Conservation (phyloP, 2,329 filamentous ascomycete genomes). For the Fusarium metavorans region DNA sequence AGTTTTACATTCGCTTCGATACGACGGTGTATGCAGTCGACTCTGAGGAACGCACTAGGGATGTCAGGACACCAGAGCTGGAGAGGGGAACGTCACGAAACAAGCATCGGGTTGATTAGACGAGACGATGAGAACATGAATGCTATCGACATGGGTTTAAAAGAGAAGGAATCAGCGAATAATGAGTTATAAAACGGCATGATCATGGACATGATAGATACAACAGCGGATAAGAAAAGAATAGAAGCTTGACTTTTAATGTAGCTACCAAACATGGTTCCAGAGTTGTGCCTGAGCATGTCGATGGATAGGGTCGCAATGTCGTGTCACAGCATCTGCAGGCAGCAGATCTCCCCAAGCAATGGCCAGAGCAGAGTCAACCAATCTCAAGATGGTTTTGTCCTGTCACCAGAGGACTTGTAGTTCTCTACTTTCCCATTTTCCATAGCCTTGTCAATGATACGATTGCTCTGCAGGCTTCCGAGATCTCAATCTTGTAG, state of each 20-base stretch:
- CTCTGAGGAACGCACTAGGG: constrained; percentile 14
- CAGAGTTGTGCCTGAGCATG: not conserved
- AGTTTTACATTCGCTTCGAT: constrained; percentile 84
- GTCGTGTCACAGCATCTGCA: not conserved
- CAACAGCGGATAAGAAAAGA: constrained; percentile 5
- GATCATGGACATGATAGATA: constrained; percentile 20
- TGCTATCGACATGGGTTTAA: constrained; percentile 1
- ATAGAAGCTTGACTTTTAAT: constrained; percentile 7
- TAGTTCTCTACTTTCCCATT: not conserved
- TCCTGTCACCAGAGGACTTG: not conserved
- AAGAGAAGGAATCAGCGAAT: not conserved
- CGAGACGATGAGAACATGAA: not conserved
- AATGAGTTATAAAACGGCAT: constrained; percentile 1
- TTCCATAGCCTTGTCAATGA: too few relatives aligned
- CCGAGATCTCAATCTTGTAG: not conserved
- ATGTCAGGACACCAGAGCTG: constrained; percentile 38
- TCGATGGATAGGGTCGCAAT: not conserved
- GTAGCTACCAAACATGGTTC: too few relatives aligned
- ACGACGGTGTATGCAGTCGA: constrained; percentile 75
- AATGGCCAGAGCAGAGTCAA: not conserved
- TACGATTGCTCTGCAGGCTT: not conserved
- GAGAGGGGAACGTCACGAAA: constrained; percentile 41
- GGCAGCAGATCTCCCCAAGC: not conserved
- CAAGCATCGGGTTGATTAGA: constrained; percentile 42
- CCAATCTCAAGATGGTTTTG: not conserved